Conservation (phyloP, 805 yeast genomes). For the Ogataea sp. region DNA sequence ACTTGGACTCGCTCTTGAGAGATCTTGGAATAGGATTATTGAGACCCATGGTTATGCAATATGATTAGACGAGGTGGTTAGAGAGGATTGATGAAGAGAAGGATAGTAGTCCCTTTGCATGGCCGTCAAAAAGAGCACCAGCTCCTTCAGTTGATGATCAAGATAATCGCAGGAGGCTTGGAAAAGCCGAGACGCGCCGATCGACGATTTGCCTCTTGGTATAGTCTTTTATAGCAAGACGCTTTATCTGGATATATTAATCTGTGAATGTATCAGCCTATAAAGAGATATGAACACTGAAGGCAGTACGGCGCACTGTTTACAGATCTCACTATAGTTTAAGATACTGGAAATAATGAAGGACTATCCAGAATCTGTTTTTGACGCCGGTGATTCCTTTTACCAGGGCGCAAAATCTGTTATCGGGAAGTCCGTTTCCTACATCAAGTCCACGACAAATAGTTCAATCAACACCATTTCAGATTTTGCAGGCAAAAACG, state of each 20-base stretch:
- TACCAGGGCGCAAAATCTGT: background rate
- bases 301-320: no score
- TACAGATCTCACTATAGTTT: no score
- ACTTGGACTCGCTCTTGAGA: constrained; percentile 78
- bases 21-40: constrained; percentile 95
- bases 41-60: constrained; percentile 46
- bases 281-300: no score
- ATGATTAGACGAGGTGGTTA: background rate
- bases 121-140: no score
- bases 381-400: constrained; percentile 2
- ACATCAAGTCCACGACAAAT: background rate
- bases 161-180: no score
- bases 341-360: no score
- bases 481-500: background rate
- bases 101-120: background rate
- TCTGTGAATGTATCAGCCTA: no score
- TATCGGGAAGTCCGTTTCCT: background rate
- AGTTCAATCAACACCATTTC: background rate
- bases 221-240: no score
- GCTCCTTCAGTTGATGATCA: no score
- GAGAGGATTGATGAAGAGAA: background rate
- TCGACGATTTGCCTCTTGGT: no score
- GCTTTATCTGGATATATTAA: no score
- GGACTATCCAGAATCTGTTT: constrained; percentile 4
- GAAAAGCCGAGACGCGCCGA: no score